Evolutionary conservation across 371 early-diverging fungal species (phyloP), one percentile per base, ranked within the genome.

Genomic region (Syncephalis plumigaleata): DNA sequence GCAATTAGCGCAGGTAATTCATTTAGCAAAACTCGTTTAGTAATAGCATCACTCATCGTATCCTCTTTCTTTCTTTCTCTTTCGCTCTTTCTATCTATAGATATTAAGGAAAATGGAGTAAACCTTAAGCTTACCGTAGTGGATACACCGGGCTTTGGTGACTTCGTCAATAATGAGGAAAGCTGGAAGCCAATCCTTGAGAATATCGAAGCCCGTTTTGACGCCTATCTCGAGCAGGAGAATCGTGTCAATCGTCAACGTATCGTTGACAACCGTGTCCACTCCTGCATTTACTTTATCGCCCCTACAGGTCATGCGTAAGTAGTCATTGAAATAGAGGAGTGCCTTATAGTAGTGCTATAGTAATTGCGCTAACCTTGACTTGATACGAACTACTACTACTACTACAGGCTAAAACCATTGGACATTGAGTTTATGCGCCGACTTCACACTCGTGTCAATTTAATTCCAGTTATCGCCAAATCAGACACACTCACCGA

Each of bases 261-360:
- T 56, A 79, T 85, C 59, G 77, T 80, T 36, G 98, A 96, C 66
- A 86, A 80, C 47, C 77, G 95, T 44, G 86, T 99, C 56, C 98
- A 99, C 59, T 93, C 93, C 4, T 92, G 94, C 64, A 59, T 99
- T 42, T 97, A 97, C 75, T 95, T 97, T 49, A 94, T 97, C 58
- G 80, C 90, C 18, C 93, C 98, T 42, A 93, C 92, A 20, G 92
- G 89, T 13, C 92, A 91, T 63, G 76, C 84, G 51, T 74, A 67
- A 64, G 67, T 66, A 22, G 16, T 21, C 23, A 3, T n/a, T n/a
- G n/a, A n/a, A n/a, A n/a, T n/a, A n/a, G n/a, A n/a, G n/a, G n/a
- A n/a, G n/a, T n/a, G n/a, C n/a, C n/a, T n/a, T n/a, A n/a, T n/a
- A n/a, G n/a, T n/a, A n/a, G n/a, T n/a, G n/a, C n/a, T n/a, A n/a